Base-by-base conservation (phyloP, 805 yeast species). In the Pichia ethanolica region DNA sequence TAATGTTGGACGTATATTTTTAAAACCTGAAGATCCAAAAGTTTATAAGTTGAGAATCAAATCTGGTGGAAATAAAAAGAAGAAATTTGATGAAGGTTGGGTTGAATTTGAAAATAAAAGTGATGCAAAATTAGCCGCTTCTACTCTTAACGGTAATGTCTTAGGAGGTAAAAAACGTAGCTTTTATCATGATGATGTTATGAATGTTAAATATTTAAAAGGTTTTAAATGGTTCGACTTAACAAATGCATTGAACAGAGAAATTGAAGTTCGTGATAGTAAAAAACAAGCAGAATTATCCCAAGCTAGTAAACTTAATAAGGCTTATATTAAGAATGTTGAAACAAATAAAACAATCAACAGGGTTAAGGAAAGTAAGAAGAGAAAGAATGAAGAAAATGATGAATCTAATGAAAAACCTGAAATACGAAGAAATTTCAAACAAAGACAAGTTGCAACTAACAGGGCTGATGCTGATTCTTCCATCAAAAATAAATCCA, bases 161-260 rank as follows among this genome's bases (percentile, higher is more conserved):
- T 69, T 93, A 35, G 99, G 98, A 30, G 99, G 98, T 38, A 89
- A 83, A 61, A 93, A 93, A 68, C 84, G 93, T 3, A 79, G 83
- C 9, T 91, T 86, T 60, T 93, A 90, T 68, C 85, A 93, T 61
- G 99, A 93, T 66, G 99, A 93, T 70, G 83, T 93, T 28, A 74
- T 95, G 71, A 93, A 89, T 64, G 81, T 91, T 52, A 91, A 87
- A 65, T 93, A 93, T 59, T 71, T 93, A 53, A 82, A 88, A 9
- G 89, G 91, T 2, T 93, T 91, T 75, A 93, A 93, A 63, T 93
- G 99, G 99, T 75, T 84, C 49, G 95, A 93, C 61, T 73, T 93
- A 63, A 90, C 97, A 3, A 95, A 86, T 63, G 97, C 91, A 63
- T 86, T 91, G 55, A 89, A 96, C 3, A 79, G 79, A 59, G 98